Percentiles rank a stretch among this genome's conserved stretches.
Evolutionary conservation across 352 stramenopile species (phyloP).

Genomic region (Halophytophthora polymorphica): DNA sequence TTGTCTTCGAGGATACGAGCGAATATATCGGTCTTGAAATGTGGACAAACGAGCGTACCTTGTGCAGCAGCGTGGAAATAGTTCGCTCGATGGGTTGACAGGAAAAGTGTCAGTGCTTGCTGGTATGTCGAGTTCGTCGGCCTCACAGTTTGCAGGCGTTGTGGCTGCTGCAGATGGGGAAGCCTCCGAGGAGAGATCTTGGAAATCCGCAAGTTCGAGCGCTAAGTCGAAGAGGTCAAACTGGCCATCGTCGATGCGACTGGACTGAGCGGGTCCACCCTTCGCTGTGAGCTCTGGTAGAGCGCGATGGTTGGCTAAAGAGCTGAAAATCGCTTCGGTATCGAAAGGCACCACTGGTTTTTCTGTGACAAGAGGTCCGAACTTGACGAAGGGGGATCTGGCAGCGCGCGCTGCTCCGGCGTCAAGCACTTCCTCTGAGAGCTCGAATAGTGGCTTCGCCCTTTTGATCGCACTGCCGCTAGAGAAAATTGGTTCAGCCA

Average conservation of each 20-base stretch:
- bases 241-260: conserved; percentile 1
- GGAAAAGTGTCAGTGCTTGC: too few relatives aligned
- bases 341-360: conserved; percentile 15
- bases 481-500: conserved; percentile 16
- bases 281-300: neutral
- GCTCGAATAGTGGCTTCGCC: conserved; percentile 36
- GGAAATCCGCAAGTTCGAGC: conserved; percentile 16
- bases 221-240: conserved; percentile 4
- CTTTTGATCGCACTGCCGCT: conserved; percentile 22
- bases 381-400: neutral
- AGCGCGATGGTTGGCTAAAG: neutral
- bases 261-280: too few relatives aligned
- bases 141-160: too few relatives aligned
- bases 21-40: too few relatives aligned
- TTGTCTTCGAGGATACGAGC: too few relatives aligned
- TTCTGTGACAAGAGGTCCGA: neutral
- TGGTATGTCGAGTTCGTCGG: neutral
- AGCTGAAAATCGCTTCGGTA: conserved; percentile 12
- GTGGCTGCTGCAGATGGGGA: neutral
- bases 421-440: conserved; percentile 16
- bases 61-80: too few relatives aligned
- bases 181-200: conserved; percentile 7
- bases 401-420: conserved; percentile 1
- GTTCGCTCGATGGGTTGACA: too few relatives aligned
- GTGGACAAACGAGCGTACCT: too few relatives aligned